These are phyloP conservation scores for Neospora caninum DNA, from an alignment of 169 alveolate genomes.

Conservation along the genomic window DNA sequence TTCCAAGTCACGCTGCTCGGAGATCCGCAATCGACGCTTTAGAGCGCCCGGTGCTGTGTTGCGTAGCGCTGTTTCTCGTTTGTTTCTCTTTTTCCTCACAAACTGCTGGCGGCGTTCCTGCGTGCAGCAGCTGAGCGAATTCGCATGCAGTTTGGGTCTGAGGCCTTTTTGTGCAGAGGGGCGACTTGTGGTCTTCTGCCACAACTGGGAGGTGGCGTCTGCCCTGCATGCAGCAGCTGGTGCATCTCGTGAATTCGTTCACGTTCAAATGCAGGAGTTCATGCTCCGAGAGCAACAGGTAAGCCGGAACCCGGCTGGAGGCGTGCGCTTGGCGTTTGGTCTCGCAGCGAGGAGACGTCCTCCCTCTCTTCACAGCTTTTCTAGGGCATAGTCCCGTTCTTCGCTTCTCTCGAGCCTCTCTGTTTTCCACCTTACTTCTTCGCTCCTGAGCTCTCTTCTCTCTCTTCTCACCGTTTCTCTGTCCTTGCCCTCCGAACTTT, in stretches of 20 bases:
- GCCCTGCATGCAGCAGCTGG: conserved; percentile 26
- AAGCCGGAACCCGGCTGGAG: neutral
- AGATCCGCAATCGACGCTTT: no score
- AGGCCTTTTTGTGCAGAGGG: conserved; percentile 13
- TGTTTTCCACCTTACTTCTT: neutral
- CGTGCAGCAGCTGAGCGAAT: no score
- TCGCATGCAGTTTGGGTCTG: neutral
- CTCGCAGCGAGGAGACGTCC: neutral
- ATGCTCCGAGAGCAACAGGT: conserved; percentile 28
- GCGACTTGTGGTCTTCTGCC: conserved; percentile 18
- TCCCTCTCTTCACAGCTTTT: neutral
- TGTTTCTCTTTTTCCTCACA: no score
- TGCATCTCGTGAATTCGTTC: conserved; percentile 10
- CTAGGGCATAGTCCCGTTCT: neutral
- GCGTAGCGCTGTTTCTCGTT: no score
- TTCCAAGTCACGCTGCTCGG: no score
- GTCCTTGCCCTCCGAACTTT: no score
- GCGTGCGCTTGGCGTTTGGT: neutral
- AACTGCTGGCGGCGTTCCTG: no score
- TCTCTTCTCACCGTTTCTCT: no score
- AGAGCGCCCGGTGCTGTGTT: no score
- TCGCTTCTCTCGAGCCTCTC: neutral
- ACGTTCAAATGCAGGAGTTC: conserved; percentile 37
- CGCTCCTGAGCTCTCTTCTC: no score
- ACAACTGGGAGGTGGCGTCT: conserved; percentile 34